Base-by-base conservation (phyloP, 1,284 basidiomycete genomes). In the Heimioporus retisporus region DNA sequence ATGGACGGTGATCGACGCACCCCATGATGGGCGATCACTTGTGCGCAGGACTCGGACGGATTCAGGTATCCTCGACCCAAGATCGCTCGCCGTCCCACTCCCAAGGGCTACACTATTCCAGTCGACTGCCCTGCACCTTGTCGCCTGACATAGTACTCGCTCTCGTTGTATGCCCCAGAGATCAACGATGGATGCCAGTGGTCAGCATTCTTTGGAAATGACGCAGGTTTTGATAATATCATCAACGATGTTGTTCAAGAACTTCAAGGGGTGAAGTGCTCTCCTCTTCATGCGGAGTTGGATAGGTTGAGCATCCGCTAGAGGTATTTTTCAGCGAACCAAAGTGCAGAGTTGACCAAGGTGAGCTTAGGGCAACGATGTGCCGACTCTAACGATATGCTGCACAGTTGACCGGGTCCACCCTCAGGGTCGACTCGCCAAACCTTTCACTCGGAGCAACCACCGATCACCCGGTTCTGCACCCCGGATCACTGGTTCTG, bases 401-500 rank as follows among this genome's bases (percentile, higher is more conserved):
- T 48, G 67, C 55, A 3, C 70, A 57, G 61, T 55, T 77, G 7
- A 28, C 68, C 5, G 59, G 56, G 1, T 65, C 76, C 5, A 18
- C 56, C 23, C 76, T 77, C 57, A 77, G 85, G 66, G 72, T 84
- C 43, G 78, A 77, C 66, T 79, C 76, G 57, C 78, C 75, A 14
- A 66, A 3, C 43, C 23, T 69, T 35, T 11, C 28, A 28, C 28
- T 28, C 28, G 28, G 65, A 61, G 7, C 28, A 42, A 59, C 79
- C 73, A 23, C 84, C 84, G 21, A 68, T 66, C 7, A 87, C 91
- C 73, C 84, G 85, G 43, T 85, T 93, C 65, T 92, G 89, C 68
- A 86, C 94, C 16, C 93, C 93, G 3, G 91, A 93, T 59, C 90
- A 92, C 76, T 94, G 93, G 93, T 94, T 90, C 76, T 88, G 91